Conservation (phyloP, 768 basidiomycete species). For the Podaxis rugospora region DNA sequence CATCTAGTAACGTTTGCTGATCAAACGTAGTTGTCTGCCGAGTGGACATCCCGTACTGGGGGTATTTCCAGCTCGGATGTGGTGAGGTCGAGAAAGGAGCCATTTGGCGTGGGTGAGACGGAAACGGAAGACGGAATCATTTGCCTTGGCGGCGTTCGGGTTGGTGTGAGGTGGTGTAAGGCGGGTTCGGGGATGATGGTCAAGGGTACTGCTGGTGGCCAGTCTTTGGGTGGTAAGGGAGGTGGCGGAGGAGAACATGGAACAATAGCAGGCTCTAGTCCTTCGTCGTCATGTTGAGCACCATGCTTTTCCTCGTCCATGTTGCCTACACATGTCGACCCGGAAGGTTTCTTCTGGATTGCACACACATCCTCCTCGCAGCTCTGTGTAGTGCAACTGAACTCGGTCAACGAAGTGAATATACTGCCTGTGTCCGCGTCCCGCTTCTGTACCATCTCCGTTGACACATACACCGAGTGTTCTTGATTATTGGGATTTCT, state of each 20-base stretch:
- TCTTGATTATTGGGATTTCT: background rate
- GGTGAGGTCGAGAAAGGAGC: conserved; percentile 23
- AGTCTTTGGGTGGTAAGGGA: background rate
- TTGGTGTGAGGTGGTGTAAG: background rate
- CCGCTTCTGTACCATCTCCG: conserved; percentile 24
- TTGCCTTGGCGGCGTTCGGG: background rate
- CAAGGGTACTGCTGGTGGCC: background rate
- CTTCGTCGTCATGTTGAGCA: background rate
- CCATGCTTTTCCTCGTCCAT: background rate
- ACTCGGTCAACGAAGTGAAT: conserved; percentile 21
- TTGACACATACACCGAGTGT: conserved; percentile 21
- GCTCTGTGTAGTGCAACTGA: background rate
- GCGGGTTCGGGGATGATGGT: background rate
- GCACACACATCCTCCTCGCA: background rate
- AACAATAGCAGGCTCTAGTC: background rate
- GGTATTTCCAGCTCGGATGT: conserved; percentile 2
- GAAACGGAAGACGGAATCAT: conserved; percentile 13
- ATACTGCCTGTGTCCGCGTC: conserved; percentile 15
- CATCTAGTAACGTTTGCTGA: background rate
- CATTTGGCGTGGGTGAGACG: conserved; percentile 14
- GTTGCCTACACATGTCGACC: background rate
- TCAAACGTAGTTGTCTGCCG: conserved; percentile 1
- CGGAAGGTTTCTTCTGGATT: background rate
- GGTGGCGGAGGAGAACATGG: background rate
- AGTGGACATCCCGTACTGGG: background rate